A percentile compares a stretch with the other conserved stretches of the same genome.
Evolutionary conservation across 1,284 basidiomycete genomes (phyloP).

Genomic region (Pascua guehoae): DNA sequence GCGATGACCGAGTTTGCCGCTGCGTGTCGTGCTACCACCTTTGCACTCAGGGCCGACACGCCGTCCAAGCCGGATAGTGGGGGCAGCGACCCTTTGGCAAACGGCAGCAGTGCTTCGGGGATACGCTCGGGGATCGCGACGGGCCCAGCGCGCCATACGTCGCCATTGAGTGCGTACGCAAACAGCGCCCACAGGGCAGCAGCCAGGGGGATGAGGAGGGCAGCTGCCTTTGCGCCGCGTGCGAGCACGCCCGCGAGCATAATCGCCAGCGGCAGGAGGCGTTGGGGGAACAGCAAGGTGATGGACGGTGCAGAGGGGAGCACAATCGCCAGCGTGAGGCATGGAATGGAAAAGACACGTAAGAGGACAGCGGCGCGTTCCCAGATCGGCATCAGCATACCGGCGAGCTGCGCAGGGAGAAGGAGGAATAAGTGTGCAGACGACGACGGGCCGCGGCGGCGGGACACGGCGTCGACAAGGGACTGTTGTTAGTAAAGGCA

Average conservation of each 20-base stretch:
- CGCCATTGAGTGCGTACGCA: conserved; percentile 19
- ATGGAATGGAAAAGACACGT: conserved; percentile 13
- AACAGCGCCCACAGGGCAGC: conserved; percentile 14
- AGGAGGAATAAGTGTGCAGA: conserved; percentile 16
- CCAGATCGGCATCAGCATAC: conserved; percentile 9
- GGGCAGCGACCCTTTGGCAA: background rate
- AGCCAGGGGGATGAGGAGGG: conserved; percentile 17
- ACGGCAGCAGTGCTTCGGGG: background rate
- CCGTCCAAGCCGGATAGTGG: background rate
- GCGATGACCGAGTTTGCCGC: background rate
- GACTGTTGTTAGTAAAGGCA: conserved; percentile 7
- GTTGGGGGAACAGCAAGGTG: conserved; percentile 14
- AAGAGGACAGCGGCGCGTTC: conserved; percentile 6
- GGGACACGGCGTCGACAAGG: conserved; percentile 11
- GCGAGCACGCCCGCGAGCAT: conserved; percentile 19
- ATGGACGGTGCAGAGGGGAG: conserved; percentile 13
- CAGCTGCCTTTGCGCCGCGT: conserved; percentile 17
- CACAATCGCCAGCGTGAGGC: conserved; percentile 14
- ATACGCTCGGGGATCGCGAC: background rate
- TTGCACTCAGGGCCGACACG: background rate
- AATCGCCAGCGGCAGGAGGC: conserved; percentile 16
- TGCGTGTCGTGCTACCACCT: too few species aligned
- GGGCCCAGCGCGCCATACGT: conserved; percentile 12
- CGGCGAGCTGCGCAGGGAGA: conserved; percentile 15
- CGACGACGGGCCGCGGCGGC: conserved; percentile 11